Base-by-base conservation (phyloP, 495 filamentous ascomycete species). In the Aspergillus biplanus region DNA sequence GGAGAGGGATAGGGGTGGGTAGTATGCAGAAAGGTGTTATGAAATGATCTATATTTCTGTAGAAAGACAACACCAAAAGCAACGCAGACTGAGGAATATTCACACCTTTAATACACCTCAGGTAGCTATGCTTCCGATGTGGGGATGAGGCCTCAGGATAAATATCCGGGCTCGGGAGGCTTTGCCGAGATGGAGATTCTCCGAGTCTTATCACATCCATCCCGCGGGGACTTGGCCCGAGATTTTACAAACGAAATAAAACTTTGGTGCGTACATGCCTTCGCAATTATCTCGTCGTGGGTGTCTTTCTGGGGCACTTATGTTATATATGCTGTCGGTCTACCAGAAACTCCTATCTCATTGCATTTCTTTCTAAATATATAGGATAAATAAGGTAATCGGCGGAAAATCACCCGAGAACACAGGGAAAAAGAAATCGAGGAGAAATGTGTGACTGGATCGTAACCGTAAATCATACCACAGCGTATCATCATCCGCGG, bases 101-200 rank as follows among this genome's bases (percentile, higher is more conserved):
- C 21, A 6, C 5, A 50, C n/a, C n/a, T 50, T 50, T 50, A 50
- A 27, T 50, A 50, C 16, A 7, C 6, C 31, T 46, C 39, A 44
- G 39, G 39, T 44, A 44, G 11, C 42, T 64, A 64, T 64, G 58
- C 33, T 49, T 48, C 13, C 12, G n/a, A 21, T n/a, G 12, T 35
- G 39, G 48, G 21, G 65, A 52, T 15, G 56, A 13, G 13, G 37
- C 21, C 21, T 27, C 33, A 61, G 65, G 65, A 64, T 61, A 64
- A 61, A 56, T 63, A 64, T 67, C 65, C 65, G 65, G 33, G 21
- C 53, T 67, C 50, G 58, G 58, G 44, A 16, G 15, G 35, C 39
- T 8, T 46, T 53, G 52, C 61, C 65, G 65, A 64, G 9, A 56
- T 33, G 49, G 58, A 50, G 49, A 21, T 35, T 50, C 49, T n/a